These are phyloP conservation scores for Cynara cardunculus DNA, from an alignment of 129 eudicot genomes.

Conservation along the genomic window DNA sequence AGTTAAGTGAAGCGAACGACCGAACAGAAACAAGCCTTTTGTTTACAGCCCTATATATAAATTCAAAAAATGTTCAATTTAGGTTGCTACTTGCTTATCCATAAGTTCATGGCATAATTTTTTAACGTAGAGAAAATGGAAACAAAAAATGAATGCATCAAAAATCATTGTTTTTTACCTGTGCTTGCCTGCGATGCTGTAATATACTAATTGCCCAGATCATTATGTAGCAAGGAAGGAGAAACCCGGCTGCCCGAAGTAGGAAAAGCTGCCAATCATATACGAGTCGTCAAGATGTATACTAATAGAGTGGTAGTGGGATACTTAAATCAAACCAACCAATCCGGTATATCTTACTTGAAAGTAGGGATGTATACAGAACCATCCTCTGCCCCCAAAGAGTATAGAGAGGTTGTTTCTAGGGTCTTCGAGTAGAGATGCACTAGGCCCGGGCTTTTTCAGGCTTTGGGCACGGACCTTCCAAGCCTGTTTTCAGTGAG, in stretches of 20 bases:
- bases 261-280: conserved; percentile 53
- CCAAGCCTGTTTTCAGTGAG: no score
- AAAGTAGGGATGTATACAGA: background rate
- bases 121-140: background rate
- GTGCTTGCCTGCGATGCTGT: conserved; percentile 78
- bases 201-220: conserved; percentile 77
- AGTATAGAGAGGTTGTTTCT: no score
- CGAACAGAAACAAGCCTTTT: no score
- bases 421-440: no score
- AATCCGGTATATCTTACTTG: background rate
- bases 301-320: background rate
- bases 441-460: no score
- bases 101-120: background rate
- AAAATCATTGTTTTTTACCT: conserved; percentile 38
- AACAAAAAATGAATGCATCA: background rate
- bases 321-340: background rate
- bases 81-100: background rate
- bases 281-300: background rate
- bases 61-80: no score
- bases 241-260: conserved; percentile 86
- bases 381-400: background rate
- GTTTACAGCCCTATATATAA: no score
- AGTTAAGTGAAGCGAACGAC: no score
- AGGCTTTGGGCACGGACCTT: no score
- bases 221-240: conserved; percentile 85